Conservation (phyloP, 768 basidiomycete genomes). For the Suillus bovinus region DNA sequence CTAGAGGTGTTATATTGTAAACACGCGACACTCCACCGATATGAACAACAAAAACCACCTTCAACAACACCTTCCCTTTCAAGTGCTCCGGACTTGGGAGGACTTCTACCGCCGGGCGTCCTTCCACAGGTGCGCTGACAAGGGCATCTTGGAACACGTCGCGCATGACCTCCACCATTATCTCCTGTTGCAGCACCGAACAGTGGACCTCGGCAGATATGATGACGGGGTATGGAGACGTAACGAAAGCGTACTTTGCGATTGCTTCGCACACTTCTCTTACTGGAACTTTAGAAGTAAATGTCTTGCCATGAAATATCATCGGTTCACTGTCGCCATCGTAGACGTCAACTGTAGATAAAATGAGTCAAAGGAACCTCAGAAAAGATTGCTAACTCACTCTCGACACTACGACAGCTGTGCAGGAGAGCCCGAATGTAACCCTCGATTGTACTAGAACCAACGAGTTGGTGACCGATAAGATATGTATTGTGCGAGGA, state of each 20-base stretch:
- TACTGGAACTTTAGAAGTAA: constrained; percentile 80
- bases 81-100: constrained; percentile 88
- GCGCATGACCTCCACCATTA: constrained; percentile 72
- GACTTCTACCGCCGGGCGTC: constrained; percentile 43
- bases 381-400: constrained; percentile 49
- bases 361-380: background rate
- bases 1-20: constrained; percentile 34
- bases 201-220: constrained; percentile 95
- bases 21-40: background rate
- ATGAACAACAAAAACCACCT: constrained; percentile 45
- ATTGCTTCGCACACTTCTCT: constrained; percentile 85
- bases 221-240: constrained; percentile 89
- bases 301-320: constrained; percentile 87
- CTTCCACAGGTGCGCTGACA: constrained; percentile 49
- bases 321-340: constrained; percentile 85
- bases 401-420: constrained; percentile 90
- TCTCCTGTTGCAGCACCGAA: constrained; percentile 73
- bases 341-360: constrained; percentile 79
- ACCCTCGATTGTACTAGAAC: constrained; percentile 86
- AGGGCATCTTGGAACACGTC: constrained; percentile 58
- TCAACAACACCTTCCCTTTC: constrained; percentile 77
- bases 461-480: constrained; percentile 83
- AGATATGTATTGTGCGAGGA: constrained; percentile 94
- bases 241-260: constrained; percentile 84
- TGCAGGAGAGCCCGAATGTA: constrained; percentile 91